Percentiles rank a stretch among this genome's conserved stretches.
phyloP scores from a whole-genome alignment of 495 filamentous ascomycete species.

The Aspergillus sparsus region DNA sequence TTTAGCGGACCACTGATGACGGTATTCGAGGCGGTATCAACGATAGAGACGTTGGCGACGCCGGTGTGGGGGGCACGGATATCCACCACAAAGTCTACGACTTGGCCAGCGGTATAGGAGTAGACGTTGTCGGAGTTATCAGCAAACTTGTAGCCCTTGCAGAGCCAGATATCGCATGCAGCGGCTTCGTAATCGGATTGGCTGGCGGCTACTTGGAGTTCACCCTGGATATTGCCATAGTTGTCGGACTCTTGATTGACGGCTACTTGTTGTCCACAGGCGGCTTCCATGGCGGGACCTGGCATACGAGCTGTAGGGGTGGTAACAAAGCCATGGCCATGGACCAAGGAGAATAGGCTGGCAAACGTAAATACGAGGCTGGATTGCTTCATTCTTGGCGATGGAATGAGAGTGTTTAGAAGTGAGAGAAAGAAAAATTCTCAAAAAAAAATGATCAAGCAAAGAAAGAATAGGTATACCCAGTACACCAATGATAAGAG shows the following conservation, averaged over 20 bases:
- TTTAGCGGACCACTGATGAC: slow-evolving; percentile 59
- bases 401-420: slow-evolving; percentile 14
- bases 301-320: slow-evolving; percentile 59
- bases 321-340: slow-evolving; percentile 64
- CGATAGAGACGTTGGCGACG: slow-evolving; percentile 68
- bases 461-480: slow-evolving; percentile 38
- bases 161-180: slow-evolving; percentile 66
- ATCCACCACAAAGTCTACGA: slow-evolving; percentile 57
- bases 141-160: slow-evolving; percentile 71
- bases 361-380: slow-evolving; percentile 42
- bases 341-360: slow-evolving; percentile 52
- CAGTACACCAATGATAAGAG: slow-evolving; percentile 31
- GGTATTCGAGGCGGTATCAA: slow-evolving; percentile 60
- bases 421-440: slow-evolving; percentile 11
- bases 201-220: slow-evolving; percentile 57
- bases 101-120: slow-evolving; percentile 60
- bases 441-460: slow-evolving; percentile 14
- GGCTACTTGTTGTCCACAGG: slow-evolving; percentile 63
- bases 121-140: slow-evolving; percentile 70
- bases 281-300: slow-evolving; percentile 57
- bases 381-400: slow-evolving; percentile 40
- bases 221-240: slow-evolving; percentile 68
- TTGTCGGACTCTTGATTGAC: slow-evolving; percentile 62
- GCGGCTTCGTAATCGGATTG: slow-evolving; percentile 59
- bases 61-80: slow-evolving; percentile 67